Conservation (phyloP, 2,329 filamentous ascomycete species). For the Xylaria sp. region DNA sequence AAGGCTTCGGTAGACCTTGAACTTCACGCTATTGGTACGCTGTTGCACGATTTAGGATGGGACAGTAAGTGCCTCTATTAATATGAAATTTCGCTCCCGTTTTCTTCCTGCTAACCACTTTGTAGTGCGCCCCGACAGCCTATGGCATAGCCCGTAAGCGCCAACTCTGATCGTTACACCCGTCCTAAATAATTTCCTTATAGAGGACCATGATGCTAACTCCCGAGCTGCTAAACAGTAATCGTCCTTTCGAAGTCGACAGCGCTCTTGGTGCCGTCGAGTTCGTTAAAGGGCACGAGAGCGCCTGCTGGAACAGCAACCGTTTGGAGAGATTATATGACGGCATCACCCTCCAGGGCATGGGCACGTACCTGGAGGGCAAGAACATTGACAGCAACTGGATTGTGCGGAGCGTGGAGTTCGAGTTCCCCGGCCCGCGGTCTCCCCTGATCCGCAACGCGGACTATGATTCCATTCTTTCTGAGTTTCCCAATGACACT, state of each 20-base stretch:
- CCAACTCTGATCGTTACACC: neutral
- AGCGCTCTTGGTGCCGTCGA: constrained; percentile 18
- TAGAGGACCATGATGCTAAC: neutral
- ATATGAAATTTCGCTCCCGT: neutral
- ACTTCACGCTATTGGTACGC: constrained; percentile 20
- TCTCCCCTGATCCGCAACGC: constrained; percentile 11
- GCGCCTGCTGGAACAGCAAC: neutral
- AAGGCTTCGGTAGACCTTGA: constrained; percentile 25
- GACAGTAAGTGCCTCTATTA: constrained; percentile 18
- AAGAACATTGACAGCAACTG: constrained; percentile 25
- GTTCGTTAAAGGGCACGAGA: constrained; percentile 14
- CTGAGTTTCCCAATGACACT: constrained; percentile 25
- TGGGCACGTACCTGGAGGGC: constrained; percentile 7
- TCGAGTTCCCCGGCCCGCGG: constrained; percentile 27
- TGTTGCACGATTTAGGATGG: constrained; percentile 27
- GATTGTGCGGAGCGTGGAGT: constrained; percentile 21
- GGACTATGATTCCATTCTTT: constrained; percentile 21
- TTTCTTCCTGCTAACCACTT: neutral
- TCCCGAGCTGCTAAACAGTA: neutral
- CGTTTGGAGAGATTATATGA: constrained; percentile 21
- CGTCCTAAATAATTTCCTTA: neutral
- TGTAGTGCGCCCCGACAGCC: constrained; percentile 19
- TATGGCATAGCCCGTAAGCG: constrained; percentile 18
- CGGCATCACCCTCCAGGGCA: constrained; percentile 23
- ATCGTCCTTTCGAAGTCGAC: constrained; percentile 23